Base-by-base conservation (phyloP, 805 yeast genomes). In the Hanseniaspora lindneri region DNA sequence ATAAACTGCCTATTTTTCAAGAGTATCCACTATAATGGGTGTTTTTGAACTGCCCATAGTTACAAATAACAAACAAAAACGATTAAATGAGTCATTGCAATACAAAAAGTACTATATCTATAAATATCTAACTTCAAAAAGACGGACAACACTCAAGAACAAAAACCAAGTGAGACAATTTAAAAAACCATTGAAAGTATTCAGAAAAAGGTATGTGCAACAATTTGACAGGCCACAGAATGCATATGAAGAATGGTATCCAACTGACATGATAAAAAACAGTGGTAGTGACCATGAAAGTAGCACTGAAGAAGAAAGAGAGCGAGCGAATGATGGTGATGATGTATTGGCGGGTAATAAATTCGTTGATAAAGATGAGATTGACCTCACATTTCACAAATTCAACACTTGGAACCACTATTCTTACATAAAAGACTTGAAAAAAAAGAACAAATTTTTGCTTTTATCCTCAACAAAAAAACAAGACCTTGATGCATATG, bases 161-260 rank as follows among this genome's bases (percentile, higher is more conserved):
- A 27, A 13, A 16, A 37, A 3, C 4, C 14, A 37, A 24, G 13
- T 37, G 11, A 20, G 30, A 17, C 11, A 30, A 4, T 46, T 46
- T 17, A 46, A 39, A 23, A 46, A 32, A 25, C 25, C 36, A 13
- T 30, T 46, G 8, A n/a, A 13, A 11, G 6, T 11, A 14, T 50
- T 43, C 32, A 64, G 58, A 41, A 55, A 56, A 21, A 57, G 47
- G 32, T 62, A 54, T 47, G 56, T 55, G 33, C 52, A 52, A n/a
- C 53, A 52, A 16, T 56, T 61, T 48, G 59, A 58, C 28, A 60
- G 59, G 50, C 66, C 66, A 29, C 60, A 61, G 44, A 53, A 54
- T 7, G 54, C 57, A 8, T 62, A 53, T 49, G 67, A 63, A 47
- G 50, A 54, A 34, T 63, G 67, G 67, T 46, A 46, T 16, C 49